Percentiles rank a stretch among this genome's conserved stretches.
phyloP scores from a whole-genome alignment of 306 rosid genomes.

The Cercis canadensis region DNA sequence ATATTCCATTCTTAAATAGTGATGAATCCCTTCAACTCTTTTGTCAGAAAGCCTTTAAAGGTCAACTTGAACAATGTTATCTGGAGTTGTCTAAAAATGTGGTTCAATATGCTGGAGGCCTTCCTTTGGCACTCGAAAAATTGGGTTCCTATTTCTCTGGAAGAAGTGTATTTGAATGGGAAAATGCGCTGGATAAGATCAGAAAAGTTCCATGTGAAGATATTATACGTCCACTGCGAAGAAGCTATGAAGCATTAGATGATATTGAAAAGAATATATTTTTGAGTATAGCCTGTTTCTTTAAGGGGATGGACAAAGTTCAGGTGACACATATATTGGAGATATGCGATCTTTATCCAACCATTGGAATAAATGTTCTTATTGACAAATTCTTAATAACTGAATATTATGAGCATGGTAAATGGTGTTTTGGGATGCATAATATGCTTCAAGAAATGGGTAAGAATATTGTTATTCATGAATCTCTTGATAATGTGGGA shows the following conservation, averaged over 20 bases:
- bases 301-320: slow-evolving; percentile 9
- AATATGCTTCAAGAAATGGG: slow-evolving; percentile 37
- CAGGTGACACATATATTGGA: slow-evolving; percentile 26
- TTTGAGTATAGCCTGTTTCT: slow-evolving; percentile 33
- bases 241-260: slow-evolving; percentile 1
- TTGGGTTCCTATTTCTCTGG: not conserved
- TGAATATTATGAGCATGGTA: not conserved
- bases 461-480: not conserved
- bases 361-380: slow-evolving; percentile 10
- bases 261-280: slow-evolving; percentile 12
- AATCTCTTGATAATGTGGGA: not conserved
- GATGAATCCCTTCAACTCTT: slow-evolving; percentile 10
- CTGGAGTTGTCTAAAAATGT: not conserved
- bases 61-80: not conserved
- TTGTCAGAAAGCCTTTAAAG: not conserved
- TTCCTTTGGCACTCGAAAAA: slow-evolving; percentile 1
- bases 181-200: not conserved
- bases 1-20: not conserved
- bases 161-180: not conserved
- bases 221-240: not conserved
- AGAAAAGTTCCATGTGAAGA: not conserved
- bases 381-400: slow-evolving; percentile 31
- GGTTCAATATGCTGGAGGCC: not conserved
- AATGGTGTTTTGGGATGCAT: slow-evolving; percentile 16
- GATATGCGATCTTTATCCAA: not conserved